Evolutionary conservation across 345 rosid genomes (phyloP).

Genomic region (Citropsis articulata): DNA sequence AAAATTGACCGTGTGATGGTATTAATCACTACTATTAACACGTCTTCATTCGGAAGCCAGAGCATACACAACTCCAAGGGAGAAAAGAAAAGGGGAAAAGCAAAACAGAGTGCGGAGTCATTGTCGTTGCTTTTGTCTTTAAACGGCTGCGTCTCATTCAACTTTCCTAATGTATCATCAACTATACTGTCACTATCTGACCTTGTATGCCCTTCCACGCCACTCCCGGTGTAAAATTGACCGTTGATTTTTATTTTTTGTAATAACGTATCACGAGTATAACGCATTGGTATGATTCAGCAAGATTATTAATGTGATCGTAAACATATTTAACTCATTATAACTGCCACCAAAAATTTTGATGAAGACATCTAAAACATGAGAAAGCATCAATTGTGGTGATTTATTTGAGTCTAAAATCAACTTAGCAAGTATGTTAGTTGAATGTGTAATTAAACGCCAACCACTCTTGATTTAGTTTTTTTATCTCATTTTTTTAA

Average conservation of each 20-base stretch:
- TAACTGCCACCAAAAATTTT: background rate
- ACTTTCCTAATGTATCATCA: slow-evolving; percentile 6
- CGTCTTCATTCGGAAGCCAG: background rate
- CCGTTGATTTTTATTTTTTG: background rate
- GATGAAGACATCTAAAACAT: background rate
- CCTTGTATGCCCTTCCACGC: slow-evolving; percentile 25
- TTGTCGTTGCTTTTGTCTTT: slow-evolving; percentile 19
- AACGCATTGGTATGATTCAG: background rate
- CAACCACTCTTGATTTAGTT: too few species aligned
- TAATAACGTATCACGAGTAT: background rate
- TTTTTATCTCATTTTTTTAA: too few species aligned
- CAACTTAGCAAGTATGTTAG: too few species aligned
- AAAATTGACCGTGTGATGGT: slow-evolving; percentile 6
- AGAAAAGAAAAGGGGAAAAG: background rate
- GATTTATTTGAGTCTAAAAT: background rate
- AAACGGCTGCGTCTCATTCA: slow-evolving; percentile 31
- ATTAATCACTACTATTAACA: background rate
- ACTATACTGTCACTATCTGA: slow-evolving; percentile 6
- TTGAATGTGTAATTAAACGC: too few species aligned
- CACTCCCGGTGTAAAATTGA: slow-evolving; percentile 15
- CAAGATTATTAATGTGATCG: background rate
- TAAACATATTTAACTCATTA: background rate
- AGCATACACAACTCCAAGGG: too few species aligned
- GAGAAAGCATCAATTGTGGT: background rate
- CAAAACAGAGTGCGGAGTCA: background rate